These are phyloP conservation scores for Trichomonas tenax DNA, from an alignment of 208 protist genomes.

Conservation along the genomic window DNA sequence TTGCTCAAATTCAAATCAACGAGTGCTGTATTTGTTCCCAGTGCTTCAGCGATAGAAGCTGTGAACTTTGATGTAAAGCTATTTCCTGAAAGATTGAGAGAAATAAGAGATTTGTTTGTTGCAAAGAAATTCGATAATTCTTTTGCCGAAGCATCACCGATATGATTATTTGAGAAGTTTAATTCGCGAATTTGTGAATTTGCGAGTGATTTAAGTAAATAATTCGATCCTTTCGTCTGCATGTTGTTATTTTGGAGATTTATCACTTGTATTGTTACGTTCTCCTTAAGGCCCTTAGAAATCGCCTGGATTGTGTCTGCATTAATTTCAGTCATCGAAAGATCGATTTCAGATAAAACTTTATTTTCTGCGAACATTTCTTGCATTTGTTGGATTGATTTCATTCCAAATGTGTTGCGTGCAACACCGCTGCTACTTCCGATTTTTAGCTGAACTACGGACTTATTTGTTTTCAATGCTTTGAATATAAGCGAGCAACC, in stretches of 20 bases:
- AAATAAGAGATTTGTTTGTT: not conserved
- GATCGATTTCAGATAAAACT: not conserved
- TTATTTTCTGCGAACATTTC: not conserved
- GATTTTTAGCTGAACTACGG: not conserved
- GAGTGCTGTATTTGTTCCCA: not conserved
- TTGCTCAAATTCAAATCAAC: not conserved
- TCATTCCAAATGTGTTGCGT: not conserved
- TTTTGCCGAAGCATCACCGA: not conserved
- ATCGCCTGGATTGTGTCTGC: not conserved
- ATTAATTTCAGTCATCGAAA: constrained; percentile 10
- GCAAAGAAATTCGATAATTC: not conserved
- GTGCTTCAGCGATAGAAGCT: not conserved
- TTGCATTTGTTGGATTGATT: not conserved
- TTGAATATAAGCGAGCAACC: not conserved
- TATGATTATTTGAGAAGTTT: not conserved
- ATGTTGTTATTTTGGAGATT: not conserved
- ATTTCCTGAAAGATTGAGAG: not conserved
- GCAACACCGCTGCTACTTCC: not conserved
- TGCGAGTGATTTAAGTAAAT: not conserved
- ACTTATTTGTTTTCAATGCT: not conserved
- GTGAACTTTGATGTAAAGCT: not conserved
- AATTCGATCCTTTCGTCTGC: not conserved
- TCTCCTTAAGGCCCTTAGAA: not conserved
- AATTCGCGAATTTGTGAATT: not conserved
- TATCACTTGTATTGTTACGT: not conserved